phyloP scores from a whole-genome alignment of 345 rosid species.

The Populus euphratica region DNA sequence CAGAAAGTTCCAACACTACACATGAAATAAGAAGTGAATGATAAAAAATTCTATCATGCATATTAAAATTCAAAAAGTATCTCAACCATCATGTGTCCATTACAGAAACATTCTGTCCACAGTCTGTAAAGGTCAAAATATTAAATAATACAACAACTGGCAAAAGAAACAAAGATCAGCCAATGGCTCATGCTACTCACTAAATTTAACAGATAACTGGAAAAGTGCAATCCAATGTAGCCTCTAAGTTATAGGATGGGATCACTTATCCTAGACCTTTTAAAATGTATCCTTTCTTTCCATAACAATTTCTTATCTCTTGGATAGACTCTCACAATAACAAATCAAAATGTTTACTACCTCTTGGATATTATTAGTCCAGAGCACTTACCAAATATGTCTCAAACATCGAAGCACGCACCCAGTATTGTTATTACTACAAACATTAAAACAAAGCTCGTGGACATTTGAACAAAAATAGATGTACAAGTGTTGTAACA shows the following conservation, averaged over 20 bases:
- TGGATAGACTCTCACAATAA: not conserved
- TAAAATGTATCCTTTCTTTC: no score
- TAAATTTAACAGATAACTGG: not conserved
- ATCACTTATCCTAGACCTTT: no score
- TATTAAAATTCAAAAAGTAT: not conserved
- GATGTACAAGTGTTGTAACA: not conserved
- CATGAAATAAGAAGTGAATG: conserved; percentile 21
- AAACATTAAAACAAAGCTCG: not conserved
- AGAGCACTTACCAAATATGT: not conserved
- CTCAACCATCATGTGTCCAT: not conserved
- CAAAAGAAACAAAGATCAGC: not conserved
- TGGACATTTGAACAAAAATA: not conserved
- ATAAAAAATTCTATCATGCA: not conserved
- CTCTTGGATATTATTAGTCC: not conserved
- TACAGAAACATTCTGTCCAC: not conserved
- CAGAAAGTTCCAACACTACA: conserved; percentile 92
- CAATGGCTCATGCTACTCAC: not conserved
- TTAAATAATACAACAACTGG: not conserved
- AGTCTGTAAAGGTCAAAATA: not conserved
- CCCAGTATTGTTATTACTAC: not conserved
- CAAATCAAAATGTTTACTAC: not conserved
- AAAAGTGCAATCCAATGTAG: not conserved
- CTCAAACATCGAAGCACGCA: not conserved
- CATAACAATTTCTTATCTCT: not conserved
- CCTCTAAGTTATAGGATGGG: not conserved